These are phyloP conservation scores for Hortaea werneckii DNA, from an alignment of 2,329 filamentous ascomycete genomes.

Conservation along the genomic window DNA sequence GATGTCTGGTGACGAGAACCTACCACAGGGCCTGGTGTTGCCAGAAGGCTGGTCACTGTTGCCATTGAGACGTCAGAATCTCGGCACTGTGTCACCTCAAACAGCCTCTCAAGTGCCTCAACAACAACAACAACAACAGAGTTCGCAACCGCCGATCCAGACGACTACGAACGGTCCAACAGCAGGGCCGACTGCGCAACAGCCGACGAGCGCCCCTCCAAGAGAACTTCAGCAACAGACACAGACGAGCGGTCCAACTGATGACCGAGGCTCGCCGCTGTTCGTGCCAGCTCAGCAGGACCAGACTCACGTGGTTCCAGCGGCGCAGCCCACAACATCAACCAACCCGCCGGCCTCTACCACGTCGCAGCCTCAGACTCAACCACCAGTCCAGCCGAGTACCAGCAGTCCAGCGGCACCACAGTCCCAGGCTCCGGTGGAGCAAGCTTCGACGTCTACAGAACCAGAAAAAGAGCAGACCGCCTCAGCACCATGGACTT, in stretches of 20 bases:
- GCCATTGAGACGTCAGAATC: conserved; percentile 31
- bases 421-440: too few species aligned
- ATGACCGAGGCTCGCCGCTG: conserved; percentile 20
- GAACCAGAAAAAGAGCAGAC: neutral
- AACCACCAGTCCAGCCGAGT: too few species aligned
- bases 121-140: neutral
- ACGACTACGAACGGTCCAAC: conserved; percentile 4
- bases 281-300: conserved; percentile 12
- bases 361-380: too few species aligned
- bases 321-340: too few species aligned
- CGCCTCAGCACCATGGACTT: conserved; percentile 8
- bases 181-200: neutral
- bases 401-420: too few species aligned
- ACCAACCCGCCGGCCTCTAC: too few species aligned
- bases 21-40: conserved; percentile 42
- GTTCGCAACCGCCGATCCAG: conserved; percentile 3
- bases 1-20: conserved; percentile 32
- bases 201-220: neutral
- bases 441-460: neutral
- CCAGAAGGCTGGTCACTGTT: conserved; percentile 44
- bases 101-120: neutral
- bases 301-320: too few species aligned
- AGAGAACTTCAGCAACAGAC: neutral
- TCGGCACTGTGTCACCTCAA: conserved; percentile 1
- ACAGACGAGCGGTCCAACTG: conserved; percentile 11